Conservation (phyloP, 2,329 filamentous ascomycete genomes). For the Cryphonectria japonica region DNA sequence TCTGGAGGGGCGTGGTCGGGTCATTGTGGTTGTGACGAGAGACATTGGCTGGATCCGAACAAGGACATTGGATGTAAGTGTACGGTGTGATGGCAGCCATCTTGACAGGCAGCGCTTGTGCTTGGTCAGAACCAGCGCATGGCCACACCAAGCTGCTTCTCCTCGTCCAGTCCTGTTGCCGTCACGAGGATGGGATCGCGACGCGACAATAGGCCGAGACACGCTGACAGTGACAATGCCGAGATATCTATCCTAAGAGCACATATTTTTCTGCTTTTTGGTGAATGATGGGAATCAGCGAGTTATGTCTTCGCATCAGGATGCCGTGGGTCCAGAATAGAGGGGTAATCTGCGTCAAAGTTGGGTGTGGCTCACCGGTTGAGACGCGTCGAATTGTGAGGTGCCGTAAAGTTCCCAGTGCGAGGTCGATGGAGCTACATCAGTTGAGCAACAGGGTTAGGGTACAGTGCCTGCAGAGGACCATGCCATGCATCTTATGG, state of each 20-base stretch:
- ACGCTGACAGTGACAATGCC: not conserved
- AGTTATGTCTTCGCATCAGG: not conserved
- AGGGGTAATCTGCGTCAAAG: not conserved
- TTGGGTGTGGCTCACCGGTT: no score
- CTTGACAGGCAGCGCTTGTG: not conserved
- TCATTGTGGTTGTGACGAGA: constrained; percentile 36
- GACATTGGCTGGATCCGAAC: constrained; percentile 52
- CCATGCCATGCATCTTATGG: not conserved
- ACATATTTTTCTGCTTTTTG: not conserved
- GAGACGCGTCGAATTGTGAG: not conserved
- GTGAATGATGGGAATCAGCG: not conserved
- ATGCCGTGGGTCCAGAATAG: not conserved
- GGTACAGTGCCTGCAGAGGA: not conserved
- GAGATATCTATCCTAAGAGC: not conserved
- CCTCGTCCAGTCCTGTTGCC: not conserved
- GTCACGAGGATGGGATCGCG: not conserved
- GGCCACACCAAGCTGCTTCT: not conserved
- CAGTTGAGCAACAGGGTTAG: not conserved
- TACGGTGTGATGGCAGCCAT: constrained; percentile 63
- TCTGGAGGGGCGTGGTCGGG: constrained; percentile 22
- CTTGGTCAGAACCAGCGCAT: not conserved
- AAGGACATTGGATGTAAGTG: constrained; percentile 70
- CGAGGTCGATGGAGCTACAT: not conserved
- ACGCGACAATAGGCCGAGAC: not conserved
- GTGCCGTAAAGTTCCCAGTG: not conserved